phyloP scores from a whole-genome alignment of 2,329 filamentous ascomycete genomes.

The Ceratocystis alfenasii region DNA sequence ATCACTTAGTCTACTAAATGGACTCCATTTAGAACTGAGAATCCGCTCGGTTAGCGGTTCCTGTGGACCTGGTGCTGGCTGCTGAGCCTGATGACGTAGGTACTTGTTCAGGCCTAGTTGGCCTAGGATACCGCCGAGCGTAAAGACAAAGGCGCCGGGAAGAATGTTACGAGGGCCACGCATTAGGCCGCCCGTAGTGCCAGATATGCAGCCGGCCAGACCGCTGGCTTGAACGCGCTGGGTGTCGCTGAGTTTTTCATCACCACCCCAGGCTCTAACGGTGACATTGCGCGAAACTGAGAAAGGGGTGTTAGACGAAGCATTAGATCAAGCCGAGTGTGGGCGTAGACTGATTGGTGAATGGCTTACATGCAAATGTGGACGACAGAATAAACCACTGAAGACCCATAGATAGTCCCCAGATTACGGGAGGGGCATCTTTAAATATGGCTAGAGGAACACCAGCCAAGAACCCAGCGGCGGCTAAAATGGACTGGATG shows the following conservation, averaged over 20 bases:
- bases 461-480: slow-evolving; percentile 50
- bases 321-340: not conserved
- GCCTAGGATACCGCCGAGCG: slow-evolving; percentile 33
- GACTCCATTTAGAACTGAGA: slow-evolving; percentile 55
- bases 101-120: slow-evolving; percentile 31
- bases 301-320: slow-evolving; percentile 20
- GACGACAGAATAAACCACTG: slow-evolving; percentile 61
- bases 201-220: slow-evolving; percentile 59
- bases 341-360: not conserved
- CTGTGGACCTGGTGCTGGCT: slow-evolving; percentile 29
- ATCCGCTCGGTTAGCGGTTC: slow-evolving; percentile 26
- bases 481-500: slow-evolving; percentile 30
- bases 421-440: slow-evolving; percentile 54
- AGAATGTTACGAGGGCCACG: slow-evolving; percentile 45
- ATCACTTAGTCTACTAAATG: slow-evolving; percentile 57
- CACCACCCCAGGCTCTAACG: slow-evolving; percentile 38
- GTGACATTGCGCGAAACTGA: slow-evolving; percentile 39
- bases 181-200: slow-evolving; percentile 44
- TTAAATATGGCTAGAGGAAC: slow-evolving; percentile 60
- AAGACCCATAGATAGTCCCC: slow-evolving; percentile 58
- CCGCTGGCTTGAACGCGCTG: slow-evolving; percentile 58
- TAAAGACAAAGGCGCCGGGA: slow-evolving; percentile 40
- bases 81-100: slow-evolving; percentile 26
- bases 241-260: slow-evolving; percentile 40
- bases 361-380: slow-evolving; percentile 38